Evolutionary conservation across 148 eudicot genomes (phyloP), one percentile per base, ranked within the genome.

Genomic region (Salicornia ramosissima): DNA sequence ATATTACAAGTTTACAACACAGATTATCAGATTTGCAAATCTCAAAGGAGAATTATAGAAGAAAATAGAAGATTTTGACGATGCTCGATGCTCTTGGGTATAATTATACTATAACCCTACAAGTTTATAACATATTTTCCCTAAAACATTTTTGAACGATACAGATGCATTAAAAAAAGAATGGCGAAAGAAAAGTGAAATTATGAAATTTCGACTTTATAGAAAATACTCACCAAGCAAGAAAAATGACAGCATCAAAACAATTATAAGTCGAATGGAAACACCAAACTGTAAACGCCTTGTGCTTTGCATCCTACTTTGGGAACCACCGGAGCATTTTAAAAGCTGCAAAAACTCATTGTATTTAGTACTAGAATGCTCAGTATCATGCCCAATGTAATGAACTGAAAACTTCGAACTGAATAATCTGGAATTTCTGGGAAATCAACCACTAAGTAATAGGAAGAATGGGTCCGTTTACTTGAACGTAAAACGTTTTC

Each of bases 191-290:
- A 59, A 16, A 59, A 1, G 13, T 28, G 22, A 31, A 33, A 34
- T 16, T 31, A 0, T 19, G 10, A 29, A 61, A 4, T 47, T 43
- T 45, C 11, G 12, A 56, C 74, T 76, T 57, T 9, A 63, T 29
- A 39, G 10, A 58, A 40, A 34, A 65, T 39, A 57, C 87, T 83
- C 81, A 92, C 97, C 97, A 64, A 89, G 72, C 55, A 92, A 77
- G 59, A 92, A 77, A 61, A 84, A 45, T 46, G 90, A 75, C 56
- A 89, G 79, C 84, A 86, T 81, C 70, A 92, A 79, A 57, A 76
- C 78, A 78, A 92, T 81, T 64, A 76, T 71, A 62, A 84, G 81
- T 46, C 77, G 87, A 42, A 87, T 62, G 50, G 90, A 83, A 52
- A 60, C 43, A 36, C 76, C 78, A 31, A 80, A 73, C 47, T 80